Conservation (phyloP, 2,329 filamentous ascomycete genomes). For the Ophiostoma australiae region DNA sequence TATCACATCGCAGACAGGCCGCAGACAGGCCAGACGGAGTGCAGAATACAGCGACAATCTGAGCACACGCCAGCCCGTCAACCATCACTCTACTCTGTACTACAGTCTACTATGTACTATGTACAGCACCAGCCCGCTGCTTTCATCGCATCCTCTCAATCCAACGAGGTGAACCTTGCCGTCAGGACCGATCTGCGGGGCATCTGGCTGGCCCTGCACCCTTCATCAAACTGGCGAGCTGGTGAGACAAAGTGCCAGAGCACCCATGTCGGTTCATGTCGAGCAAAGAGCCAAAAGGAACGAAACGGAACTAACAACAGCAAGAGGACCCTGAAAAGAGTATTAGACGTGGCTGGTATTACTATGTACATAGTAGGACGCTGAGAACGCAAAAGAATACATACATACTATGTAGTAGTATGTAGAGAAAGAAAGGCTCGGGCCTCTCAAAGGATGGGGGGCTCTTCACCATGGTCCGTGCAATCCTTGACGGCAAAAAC, state of each 20-base stretch:
- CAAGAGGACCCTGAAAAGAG: not conserved
- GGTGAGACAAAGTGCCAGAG: not conserved
- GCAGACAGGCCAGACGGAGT: not conserved
- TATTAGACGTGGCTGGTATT: not conserved
- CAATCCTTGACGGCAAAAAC: not conserved
- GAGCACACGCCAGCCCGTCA: too few relatives aligned
- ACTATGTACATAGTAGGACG: not conserved
- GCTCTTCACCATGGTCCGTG: not conserved
- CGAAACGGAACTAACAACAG: not conserved
- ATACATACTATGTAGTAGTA: too few relatives aligned
- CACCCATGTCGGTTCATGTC: not conserved
- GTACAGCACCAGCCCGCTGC: not conserved
- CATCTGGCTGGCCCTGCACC: conserved; percentile 5
- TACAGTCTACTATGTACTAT: too few relatives aligned
- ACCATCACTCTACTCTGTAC: too few relatives aligned
- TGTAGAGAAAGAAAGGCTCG: not conserved
- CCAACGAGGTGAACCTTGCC: not conserved
- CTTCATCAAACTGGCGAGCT: conserved; percentile 13
- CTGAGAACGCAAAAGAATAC: not conserved
- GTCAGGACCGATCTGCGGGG: conserved; percentile 2
- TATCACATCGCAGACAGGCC: too few relatives aligned
- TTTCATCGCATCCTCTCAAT: not conserved
- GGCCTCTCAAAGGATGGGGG: not conserved
- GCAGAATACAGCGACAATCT: not conserved
- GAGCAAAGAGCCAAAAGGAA: not conserved